phyloP scores from a whole-genome alignment of 2,329 filamentous ascomycete species.

The Alternaria sp. region DNA sequence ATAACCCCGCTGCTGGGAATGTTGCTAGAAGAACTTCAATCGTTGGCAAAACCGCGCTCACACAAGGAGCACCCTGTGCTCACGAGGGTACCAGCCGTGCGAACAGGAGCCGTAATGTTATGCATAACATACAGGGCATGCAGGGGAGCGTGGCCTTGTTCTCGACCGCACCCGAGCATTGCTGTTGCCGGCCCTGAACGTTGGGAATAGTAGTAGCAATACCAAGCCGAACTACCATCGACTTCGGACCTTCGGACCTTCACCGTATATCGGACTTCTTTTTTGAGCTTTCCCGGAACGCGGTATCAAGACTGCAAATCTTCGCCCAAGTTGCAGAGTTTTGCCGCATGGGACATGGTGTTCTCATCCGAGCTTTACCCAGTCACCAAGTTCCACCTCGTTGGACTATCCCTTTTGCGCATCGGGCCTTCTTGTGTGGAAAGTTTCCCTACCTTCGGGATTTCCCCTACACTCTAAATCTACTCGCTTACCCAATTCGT shows the following conservation, averaged over 20 bases:
- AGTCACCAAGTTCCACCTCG: constrained; percentile 4
- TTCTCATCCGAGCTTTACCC: constrained; percentile 3
- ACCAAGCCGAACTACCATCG: background rate
- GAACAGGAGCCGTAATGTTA: background rate
- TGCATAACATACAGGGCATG: background rate
- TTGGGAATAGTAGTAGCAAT: background rate
- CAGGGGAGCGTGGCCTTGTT: background rate
- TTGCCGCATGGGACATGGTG: background rate
- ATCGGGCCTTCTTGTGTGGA: constrained; percentile 12
- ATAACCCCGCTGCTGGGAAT: background rate
- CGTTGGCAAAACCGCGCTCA: background rate
- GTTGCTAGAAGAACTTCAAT: background rate
- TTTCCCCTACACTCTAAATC: background rate
- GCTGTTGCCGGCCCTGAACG: background rate
- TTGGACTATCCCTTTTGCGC: background rate
- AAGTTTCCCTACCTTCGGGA: constrained; percentile 6
- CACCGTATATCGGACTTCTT: background rate
- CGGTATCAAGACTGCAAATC: constrained; percentile 5
- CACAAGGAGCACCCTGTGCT: background rate
- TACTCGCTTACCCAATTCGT: constrained; percentile 10
- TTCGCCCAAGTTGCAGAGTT: constrained; percentile 8
- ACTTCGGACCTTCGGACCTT: background rate
- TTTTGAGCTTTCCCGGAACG: background rate
- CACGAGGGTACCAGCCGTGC: background rate
- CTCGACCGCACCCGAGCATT: background rate